Percentiles rank a stretch among this genome's conserved stretches.
These are phyloP conservation scores for Kazachstania africana DNA, from an alignment of 805 yeast species.

Conservation along the genomic window DNA sequence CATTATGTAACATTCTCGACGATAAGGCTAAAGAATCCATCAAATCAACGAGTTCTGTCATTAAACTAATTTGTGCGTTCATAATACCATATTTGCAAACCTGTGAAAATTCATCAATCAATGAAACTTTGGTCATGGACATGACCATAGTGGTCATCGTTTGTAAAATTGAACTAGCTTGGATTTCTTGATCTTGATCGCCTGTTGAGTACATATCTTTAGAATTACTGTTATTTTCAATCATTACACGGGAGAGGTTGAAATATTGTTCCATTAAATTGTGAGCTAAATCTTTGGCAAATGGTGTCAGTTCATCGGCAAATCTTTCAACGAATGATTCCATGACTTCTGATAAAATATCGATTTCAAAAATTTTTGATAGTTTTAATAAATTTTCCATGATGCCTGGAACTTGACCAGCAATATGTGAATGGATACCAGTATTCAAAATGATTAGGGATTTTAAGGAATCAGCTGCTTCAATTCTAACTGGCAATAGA, in stretches of 20 bases:
- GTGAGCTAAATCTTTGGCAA: constrained; percentile 54
- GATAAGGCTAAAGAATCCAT: constrained; percentile 44
- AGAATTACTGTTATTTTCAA: constrained; percentile 32
- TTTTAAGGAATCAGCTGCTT: constrained; percentile 81
- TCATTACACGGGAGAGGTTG: constrained; percentile 41
- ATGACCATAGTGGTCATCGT: constrained; percentile 65
- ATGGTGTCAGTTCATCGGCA: constrained; percentile 80
- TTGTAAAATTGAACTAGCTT: constrained; percentile 54
- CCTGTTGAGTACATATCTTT: constrained; percentile 23
- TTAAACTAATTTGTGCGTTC: constrained; percentile 47
- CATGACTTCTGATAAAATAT: constrained; percentile 79
- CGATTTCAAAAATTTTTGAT: constrained; percentile 74
- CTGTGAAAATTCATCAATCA: constrained; percentile 46
- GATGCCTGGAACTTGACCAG: constrained; percentile 62
- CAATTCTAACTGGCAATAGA: constrained; percentile 65
- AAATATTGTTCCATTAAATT: constrained; percentile 54
- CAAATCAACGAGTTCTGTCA: constrained; percentile 54
- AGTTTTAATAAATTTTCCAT: constrained; percentile 70
- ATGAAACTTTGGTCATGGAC: constrained; percentile 47
- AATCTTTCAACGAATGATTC: constrained; percentile 88
- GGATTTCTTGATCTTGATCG: constrained; percentile 52
- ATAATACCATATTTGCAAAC: constrained; percentile 46
- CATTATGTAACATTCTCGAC: constrained; percentile 33
- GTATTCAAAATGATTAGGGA: constrained; percentile 58
- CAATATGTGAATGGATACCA: constrained; percentile 53